A percentile compares a stretch with the other conserved stretches of the same genome.
phyloP scores from a whole-genome alignment of 768 basidiomycete species.

The Russula brevipes region DNA sequence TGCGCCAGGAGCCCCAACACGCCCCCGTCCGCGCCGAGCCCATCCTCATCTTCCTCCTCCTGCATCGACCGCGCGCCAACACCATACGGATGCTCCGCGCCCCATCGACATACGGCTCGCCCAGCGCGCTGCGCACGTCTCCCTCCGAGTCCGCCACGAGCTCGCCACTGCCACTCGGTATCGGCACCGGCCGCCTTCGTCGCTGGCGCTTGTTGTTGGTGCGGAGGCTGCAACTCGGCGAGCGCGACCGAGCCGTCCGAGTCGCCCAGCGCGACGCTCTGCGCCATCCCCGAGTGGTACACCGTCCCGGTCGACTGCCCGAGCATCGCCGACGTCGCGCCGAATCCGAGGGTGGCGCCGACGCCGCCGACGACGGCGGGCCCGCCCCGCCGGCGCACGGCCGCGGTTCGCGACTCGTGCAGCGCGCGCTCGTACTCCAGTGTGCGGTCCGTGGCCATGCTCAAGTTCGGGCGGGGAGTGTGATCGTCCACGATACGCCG shows the following conservation, averaged over 20 bases:
- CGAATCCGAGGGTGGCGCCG: constrained; percentile 31
- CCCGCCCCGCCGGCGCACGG: constrained; percentile 38
- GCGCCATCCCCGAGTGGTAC: constrained; percentile 49
- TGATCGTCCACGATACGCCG: constrained; percentile 13
- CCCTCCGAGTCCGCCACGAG: constrained; percentile 40
- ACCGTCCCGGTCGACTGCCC: constrained; percentile 35
- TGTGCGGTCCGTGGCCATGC: constrained; percentile 41
- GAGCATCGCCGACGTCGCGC: constrained; percentile 37
- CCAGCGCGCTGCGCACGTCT: constrained; percentile 56
- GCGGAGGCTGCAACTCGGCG: constrained; percentile 2
- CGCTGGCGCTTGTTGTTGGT: too few relatives aligned
- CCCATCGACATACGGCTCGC: constrained; percentile 75
- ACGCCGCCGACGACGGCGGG: constrained; percentile 26
- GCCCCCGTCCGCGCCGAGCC: constrained; percentile 71
- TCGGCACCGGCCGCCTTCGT: neutral
- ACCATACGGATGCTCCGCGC: constrained; percentile 36
- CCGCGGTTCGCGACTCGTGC: constrained; percentile 58
- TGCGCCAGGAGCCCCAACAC: constrained; percentile 81
- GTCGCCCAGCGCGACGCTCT: constrained; percentile 70
- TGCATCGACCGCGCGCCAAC: constrained; percentile 27
- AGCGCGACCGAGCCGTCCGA: constrained; percentile 54
- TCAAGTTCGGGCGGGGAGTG: constrained; percentile 5
- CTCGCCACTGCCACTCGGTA: constrained; percentile 22
- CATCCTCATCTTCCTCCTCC: constrained; percentile 43
- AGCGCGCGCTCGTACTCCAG: constrained; percentile 74